A percentile compares a stretch with the other conserved stretches of the same genome.
Conservation (phyloP, 2,329 filamentous ascomycete genomes). For the Tolypocladium ophioglossoides region DNA sequence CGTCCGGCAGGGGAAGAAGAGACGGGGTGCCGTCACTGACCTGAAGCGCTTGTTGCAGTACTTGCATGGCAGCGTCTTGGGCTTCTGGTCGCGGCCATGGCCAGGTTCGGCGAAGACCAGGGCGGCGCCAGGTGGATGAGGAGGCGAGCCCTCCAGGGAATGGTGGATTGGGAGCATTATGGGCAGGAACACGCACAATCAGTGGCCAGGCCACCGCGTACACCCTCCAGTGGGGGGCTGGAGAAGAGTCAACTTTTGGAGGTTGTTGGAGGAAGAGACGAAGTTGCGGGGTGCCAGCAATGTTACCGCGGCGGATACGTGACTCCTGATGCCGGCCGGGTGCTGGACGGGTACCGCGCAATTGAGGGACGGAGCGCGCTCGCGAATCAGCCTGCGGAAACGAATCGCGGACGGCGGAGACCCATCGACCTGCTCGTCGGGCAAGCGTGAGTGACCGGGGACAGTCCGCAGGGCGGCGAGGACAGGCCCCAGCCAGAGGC, state of each 20-base stretch:
- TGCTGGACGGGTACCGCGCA: not conserved
- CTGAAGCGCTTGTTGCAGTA: constrained; percentile 54
- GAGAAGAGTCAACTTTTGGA: not conserved
- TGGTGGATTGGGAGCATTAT: constrained; percentile 44
- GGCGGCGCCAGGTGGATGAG: constrained; percentile 16
- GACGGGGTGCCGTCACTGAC: constrained; percentile 27
- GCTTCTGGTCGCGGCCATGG: constrained; percentile 46
- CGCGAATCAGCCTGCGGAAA: not conserved
- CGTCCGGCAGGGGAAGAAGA: constrained; percentile 1
- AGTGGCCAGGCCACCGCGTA: not conserved
- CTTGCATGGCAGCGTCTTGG: constrained; percentile 51
- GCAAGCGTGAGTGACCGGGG: not conserved
- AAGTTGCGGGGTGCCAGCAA: not conserved
- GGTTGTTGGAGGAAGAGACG: constrained; percentile 3
- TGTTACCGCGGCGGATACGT: not conserved
- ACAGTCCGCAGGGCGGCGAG: not conserved
- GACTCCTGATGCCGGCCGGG: not conserved
- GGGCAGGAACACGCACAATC: constrained; percentile 8
- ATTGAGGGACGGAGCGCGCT: not conserved
- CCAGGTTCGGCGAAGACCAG: constrained; percentile 31
- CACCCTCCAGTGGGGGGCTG: constrained; percentile 2
- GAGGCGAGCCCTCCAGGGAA: constrained; percentile 36
- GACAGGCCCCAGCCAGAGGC: not conserved
- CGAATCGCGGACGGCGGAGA: not conserved
- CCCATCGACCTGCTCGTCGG: not conserved